These are phyloP conservation scores for Ascomycota sp. DNA, from an alignment of 2,329 filamentous ascomycete species.

Conservation along the genomic window DNA sequence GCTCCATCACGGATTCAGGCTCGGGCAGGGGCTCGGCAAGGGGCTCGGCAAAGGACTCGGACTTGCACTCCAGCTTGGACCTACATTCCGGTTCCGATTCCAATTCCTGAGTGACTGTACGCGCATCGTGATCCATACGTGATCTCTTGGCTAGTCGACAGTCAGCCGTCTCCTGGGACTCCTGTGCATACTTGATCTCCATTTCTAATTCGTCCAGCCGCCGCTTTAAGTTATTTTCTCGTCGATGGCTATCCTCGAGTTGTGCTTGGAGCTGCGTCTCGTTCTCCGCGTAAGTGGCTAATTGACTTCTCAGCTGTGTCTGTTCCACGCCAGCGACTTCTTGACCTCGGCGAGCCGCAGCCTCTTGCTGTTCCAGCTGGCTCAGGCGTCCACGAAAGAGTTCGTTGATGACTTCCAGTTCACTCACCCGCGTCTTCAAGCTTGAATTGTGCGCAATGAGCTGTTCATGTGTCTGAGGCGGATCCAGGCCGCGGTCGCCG, in stretches of 20 bases:
- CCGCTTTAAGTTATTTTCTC: constrained; percentile 66
- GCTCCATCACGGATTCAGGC: neutral
- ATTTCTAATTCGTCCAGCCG: constrained; percentile 62
- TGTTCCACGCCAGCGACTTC: constrained; percentile 36
- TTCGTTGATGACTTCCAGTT: constrained; percentile 87
- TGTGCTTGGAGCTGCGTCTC: constrained; percentile 33
- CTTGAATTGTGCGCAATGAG: constrained; percentile 63
- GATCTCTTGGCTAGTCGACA: constrained; percentile 4
- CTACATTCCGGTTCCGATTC: neutral
- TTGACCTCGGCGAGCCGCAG: constrained; percentile 39
- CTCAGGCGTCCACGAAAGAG: constrained; percentile 55
- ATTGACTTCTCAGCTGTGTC: constrained; percentile 33
- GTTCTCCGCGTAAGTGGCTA: constrained; percentile 22
- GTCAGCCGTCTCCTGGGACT: constrained; percentile 2
- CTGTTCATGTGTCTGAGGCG: constrained; percentile 60
- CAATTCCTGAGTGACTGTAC: neutral
- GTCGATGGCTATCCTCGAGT: constrained; percentile 55
- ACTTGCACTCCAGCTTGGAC: neutral
- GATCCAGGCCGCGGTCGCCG: constrained; percentile 44
- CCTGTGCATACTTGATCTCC: constrained; percentile 20
- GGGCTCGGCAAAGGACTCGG: too few species aligned
- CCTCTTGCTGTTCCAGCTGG: constrained; percentile 63
- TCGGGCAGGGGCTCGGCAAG: neutral
- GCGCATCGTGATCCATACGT: constrained; percentile 2
- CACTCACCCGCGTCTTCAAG: constrained; percentile 85